Evolutionary conservation across 805 yeast genomes (phyloP).

Genomic region (Kregervanrija delftensis): DNA sequence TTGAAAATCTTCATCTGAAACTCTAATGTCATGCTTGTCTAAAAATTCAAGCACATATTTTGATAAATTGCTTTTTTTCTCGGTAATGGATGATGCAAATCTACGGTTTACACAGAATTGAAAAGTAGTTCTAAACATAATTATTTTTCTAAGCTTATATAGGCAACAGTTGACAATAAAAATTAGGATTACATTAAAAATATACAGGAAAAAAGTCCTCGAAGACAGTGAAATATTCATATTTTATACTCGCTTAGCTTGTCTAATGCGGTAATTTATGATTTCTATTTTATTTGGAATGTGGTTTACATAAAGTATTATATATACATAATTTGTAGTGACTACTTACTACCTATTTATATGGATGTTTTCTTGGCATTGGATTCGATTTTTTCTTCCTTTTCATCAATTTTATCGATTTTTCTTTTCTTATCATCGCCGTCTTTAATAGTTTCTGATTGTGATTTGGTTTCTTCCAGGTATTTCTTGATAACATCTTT

Average conservation of each 20-base stretch:
- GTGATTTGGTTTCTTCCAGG: constrained; percentile 8
- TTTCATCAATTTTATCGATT: not conserved
- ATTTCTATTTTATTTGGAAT: no score
- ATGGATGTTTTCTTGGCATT: no score
- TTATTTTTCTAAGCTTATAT: not conserved
- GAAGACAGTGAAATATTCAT: no score
- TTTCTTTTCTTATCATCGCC: constrained; percentile 7
- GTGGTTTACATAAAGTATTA: no score
- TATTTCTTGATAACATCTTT: constrained; percentile 29
- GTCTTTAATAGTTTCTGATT: no score
- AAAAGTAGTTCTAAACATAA: not conserved
- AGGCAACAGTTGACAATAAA: no score
- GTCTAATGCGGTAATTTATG: no score
- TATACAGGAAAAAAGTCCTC: no score
- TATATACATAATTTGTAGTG: no score
- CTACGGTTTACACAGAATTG: not conserved
- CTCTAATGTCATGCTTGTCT: constrained; percentile 13
- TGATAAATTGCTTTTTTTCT: constrained; percentile 7
- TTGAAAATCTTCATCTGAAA: constrained; percentile 17
- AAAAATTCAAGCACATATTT: constrained; percentile 16
- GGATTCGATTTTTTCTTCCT: not conserved
- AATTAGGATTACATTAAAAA: no score
- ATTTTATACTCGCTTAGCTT: no score
- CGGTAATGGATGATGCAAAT: not conserved
- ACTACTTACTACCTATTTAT: no score